Percentiles rank a stretch among this genome's conserved stretches.
Evolutionary conservation across 2,329 filamentous ascomycete genomes (phyloP).

Genomic region (Byssochlamys sp.): DNA sequence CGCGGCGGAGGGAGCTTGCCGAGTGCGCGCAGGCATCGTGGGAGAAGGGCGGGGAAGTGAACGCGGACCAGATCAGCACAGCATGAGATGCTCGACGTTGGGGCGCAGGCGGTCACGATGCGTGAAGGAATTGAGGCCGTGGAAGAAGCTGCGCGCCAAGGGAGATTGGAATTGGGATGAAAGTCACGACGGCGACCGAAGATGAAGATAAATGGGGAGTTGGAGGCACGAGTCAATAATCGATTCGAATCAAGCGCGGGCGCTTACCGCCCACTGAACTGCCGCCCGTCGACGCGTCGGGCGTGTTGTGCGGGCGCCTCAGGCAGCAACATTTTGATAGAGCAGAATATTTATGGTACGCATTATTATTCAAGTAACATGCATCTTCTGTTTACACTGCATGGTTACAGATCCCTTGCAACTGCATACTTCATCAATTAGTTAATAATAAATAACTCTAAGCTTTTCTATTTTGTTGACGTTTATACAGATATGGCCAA

Average conservation of each 20-base stretch:
- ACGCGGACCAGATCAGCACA: slow-evolving; percentile 6
- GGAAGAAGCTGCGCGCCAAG: not conserved
- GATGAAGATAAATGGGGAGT: not conserved
- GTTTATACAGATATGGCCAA: no score
- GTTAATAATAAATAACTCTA: no score
- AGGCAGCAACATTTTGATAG: not conserved
- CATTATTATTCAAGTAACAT: no score
- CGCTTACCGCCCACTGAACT: not conserved
- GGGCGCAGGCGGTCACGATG: not conserved
- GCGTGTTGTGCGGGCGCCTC: slow-evolving; percentile 4
- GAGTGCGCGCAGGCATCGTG: slow-evolving; percentile 37
- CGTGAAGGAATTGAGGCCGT: not conserved
- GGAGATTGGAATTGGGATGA: not conserved
- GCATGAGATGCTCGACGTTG: slow-evolving; percentile 5
- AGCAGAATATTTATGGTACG: no score
- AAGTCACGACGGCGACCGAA: not conserved
- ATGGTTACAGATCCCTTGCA: no score
- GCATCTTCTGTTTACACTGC: no score
- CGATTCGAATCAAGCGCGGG: not conserved
- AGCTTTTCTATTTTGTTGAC: no score
- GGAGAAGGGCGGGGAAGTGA: slow-evolving; percentile 9
- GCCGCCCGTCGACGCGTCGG: slow-evolving; percentile 7
- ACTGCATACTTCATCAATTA: no score
- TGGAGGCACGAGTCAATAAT: slow-evolving; percentile 1
- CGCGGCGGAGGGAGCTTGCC: slow-evolving; percentile 24